phyloP scores from a whole-genome alignment of 1,284 basidiomycete genomes.

The Sporisorium graminicola region DNA sequence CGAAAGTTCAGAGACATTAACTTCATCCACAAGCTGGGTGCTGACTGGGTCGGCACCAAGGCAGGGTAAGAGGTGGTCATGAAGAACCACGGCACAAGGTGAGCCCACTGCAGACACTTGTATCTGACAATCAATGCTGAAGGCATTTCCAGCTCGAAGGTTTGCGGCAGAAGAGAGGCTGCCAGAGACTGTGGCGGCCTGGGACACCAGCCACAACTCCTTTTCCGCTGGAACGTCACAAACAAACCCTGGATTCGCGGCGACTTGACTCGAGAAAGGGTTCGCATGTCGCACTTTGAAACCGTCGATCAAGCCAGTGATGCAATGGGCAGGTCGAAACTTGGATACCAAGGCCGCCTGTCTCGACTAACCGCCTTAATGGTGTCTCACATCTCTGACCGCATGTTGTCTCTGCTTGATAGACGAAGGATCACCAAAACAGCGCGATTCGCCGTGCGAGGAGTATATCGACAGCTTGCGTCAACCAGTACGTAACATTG shows the following conservation, averaged over 20 bases:
- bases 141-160: neutral
- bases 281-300: neutral
- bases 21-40: neutral
- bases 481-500: neutral
- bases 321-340: no score
- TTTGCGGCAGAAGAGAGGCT: neutral
- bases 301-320: neutral
- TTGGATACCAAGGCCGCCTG: no score
- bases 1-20: conserved; percentile 7
- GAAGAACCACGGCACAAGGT: no score
- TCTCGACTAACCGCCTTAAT: no score
- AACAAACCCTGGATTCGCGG: conserved; percentile 13
- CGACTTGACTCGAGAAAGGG: neutral
- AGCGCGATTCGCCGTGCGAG: no score
- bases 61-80: neutral
- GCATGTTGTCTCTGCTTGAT: no score
- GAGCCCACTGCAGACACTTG: neutral
- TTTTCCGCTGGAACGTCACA: neutral
- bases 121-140: neutral
- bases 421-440: no score
- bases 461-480: conserved; percentile 1
- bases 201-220: neutral
- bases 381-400: no score
- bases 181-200: neutral
- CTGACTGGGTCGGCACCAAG: neutral